phyloP scores from a whole-genome alignment of 2,329 filamentous ascomycete species.

The Lachnum nothofagi region DNA sequence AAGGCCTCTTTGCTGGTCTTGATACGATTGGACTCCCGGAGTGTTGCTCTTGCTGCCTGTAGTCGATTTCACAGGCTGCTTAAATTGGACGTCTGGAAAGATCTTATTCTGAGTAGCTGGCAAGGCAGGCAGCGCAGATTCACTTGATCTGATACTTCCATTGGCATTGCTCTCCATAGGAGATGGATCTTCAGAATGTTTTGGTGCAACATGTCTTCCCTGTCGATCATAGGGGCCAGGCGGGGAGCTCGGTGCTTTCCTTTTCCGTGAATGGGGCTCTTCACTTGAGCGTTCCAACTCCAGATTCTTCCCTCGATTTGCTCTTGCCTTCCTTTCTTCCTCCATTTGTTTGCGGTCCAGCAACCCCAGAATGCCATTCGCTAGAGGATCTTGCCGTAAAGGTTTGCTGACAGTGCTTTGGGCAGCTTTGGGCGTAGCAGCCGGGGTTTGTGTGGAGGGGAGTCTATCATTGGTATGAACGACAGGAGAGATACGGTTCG shows the following conservation, averaged over 20 bases:
- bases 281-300: constrained; percentile 39
- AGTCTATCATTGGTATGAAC: neutral
- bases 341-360: constrained; percentile 82
- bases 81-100: too few relatives aligned
- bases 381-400: neutral
- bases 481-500: neutral
- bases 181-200: constrained; percentile 1
- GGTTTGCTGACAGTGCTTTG: neutral
- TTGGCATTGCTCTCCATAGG: neutral
- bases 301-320: constrained; percentile 35
- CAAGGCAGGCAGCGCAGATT: neutral
- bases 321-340: constrained; percentile 67
- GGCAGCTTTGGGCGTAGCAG: neutral
- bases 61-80: too few relatives aligned
- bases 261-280: constrained; percentile 18
- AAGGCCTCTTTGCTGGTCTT: constrained; percentile 8
- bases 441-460: neutral
- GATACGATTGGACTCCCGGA: constrained; percentile 5
- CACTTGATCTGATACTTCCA: neutral
- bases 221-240: constrained; percentile 3
- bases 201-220: constrained; percentile 8
- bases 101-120: neutral
- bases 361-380: constrained; percentile 35
- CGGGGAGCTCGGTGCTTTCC: constrained; percentile 33
- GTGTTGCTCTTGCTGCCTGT: too few relatives aligned